phyloP scores from a whole-genome alignment of 1,139 yeast genomes.

The Eremothecium cymbalariae region DNA sequence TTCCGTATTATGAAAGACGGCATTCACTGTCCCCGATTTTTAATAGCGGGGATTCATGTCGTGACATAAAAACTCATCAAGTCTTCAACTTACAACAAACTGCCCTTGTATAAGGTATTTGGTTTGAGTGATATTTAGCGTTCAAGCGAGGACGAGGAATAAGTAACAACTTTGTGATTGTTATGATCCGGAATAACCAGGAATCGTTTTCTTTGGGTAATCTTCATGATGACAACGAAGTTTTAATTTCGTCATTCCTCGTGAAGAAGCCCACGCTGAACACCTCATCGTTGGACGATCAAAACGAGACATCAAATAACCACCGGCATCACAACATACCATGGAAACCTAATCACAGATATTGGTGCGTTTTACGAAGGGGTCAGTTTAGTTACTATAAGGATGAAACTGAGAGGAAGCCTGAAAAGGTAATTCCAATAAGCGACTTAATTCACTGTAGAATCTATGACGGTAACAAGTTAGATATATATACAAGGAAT shows the following conservation, averaged over 20 bases:
- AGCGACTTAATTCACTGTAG: slow-evolving; percentile 31
- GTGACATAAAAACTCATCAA: too few relatives aligned
- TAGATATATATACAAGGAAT: slow-evolving; percentile 17
- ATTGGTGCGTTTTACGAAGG: slow-evolving; percentile 52
- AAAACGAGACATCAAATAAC: neutral
- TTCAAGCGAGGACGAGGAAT: too few relatives aligned
- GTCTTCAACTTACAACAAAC: too few relatives aligned
- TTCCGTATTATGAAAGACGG: too few relatives aligned
- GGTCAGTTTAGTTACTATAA: slow-evolving; percentile 52
- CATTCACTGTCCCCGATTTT: too few relatives aligned
- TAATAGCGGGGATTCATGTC: too few relatives aligned
- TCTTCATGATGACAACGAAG: slow-evolving; percentile 10
- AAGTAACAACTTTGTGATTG: too few relatives aligned
- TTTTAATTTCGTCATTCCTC: slow-evolving; percentile 14
- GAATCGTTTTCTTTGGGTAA: too few relatives aligned
- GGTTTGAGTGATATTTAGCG: too few relatives aligned
- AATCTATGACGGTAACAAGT: slow-evolving; percentile 10
- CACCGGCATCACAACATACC: neutral
- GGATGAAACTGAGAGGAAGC: slow-evolving; percentile 49
- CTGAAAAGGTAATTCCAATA: slow-evolving; percentile 40
- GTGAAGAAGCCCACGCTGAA: slow-evolving; percentile 11
- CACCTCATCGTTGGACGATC: slow-evolving; percentile 4
- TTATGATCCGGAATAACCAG: too few relatives aligned
- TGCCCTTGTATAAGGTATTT: too few relatives aligned
- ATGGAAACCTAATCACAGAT: slow-evolving; percentile 9